Evolutionary conservation across 2,329 filamentous ascomycete genomes (phyloP).

Genomic region (Sporothrix luriei): DNA sequence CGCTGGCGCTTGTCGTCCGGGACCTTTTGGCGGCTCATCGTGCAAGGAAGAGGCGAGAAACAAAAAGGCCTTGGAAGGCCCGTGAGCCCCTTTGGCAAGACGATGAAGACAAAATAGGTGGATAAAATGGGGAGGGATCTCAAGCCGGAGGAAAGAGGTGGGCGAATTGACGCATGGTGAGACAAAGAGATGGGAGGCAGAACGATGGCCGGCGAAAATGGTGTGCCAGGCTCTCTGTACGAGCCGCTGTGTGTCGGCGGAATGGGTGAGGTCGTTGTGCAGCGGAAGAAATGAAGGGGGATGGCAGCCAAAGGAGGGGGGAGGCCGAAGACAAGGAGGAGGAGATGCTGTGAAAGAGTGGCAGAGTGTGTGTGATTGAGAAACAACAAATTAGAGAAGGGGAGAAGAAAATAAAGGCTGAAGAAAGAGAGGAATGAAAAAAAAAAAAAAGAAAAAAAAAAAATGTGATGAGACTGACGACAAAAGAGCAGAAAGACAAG

Average conservation of each 20-base stretch:
- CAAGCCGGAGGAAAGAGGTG: not conserved
- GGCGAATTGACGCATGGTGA: constrained; percentile 23
- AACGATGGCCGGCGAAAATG: not conserved
- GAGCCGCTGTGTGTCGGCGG: not conserved
- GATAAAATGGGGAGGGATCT: too few relatives aligned
- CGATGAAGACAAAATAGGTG: not conserved
- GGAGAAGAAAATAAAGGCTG: not conserved
- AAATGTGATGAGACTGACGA: constrained; percentile 8
- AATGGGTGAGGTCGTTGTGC: not conserved
- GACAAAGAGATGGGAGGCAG: constrained; percentile 1
- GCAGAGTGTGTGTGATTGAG: not conserved
- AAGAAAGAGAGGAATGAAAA: not conserved
- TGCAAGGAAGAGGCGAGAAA: not conserved
- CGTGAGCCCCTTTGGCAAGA: too few relatives aligned
- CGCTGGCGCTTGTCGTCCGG: constrained; percentile 63
- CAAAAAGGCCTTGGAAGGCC: not conserved
- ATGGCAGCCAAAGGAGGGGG: not conserved
- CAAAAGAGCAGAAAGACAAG: constrained; percentile 28
- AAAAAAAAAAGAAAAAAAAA: not conserved
- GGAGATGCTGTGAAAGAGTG: not conserved
- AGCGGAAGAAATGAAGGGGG: not conserved
- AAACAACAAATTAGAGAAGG: not conserved
- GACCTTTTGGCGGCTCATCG: constrained; percentile 59
- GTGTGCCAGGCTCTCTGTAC: constrained; percentile 1
- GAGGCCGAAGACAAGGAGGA: not conserved